These are phyloP conservation scores for Colletotrichum cordylinicola DNA, from an alignment of 2,329 filamentous ascomycete genomes.

Conservation along the genomic window DNA sequence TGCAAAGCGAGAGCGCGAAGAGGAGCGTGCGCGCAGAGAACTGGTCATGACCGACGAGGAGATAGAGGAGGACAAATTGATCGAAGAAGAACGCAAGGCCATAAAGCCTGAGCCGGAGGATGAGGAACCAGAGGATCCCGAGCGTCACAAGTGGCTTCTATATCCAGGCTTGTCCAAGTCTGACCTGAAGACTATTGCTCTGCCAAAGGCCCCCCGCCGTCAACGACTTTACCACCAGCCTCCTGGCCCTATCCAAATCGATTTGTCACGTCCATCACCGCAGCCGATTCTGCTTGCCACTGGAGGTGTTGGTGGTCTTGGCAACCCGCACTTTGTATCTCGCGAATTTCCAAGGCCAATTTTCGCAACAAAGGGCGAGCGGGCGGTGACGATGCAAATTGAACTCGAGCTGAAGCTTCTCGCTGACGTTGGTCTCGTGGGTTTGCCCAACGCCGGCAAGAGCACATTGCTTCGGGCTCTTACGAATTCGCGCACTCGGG, in stretches of 20 bases:
- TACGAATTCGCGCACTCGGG: conserved; percentile 85
- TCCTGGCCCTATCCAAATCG: conserved; percentile 72
- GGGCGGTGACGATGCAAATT: conserved; percentile 77
- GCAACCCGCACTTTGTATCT: conserved; percentile 91
- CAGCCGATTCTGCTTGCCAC: conserved; percentile 85
- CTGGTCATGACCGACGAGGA: conserved; percentile 9
- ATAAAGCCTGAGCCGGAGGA: conserved; percentile 24
- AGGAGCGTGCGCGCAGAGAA: conserved; percentile 16
- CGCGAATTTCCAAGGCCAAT: conserved; percentile 78
- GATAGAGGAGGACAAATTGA: conserved; percentile 1
- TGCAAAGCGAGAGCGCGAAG: conserved; percentile 3
- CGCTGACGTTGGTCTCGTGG: conserved; percentile 93
- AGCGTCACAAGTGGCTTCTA: conserved; percentile 80
- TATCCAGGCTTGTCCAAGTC: conserved; percentile 79
- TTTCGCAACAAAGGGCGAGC: conserved; percentile 87
- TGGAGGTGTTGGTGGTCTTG: conserved; percentile 87
- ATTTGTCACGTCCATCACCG: conserved; percentile 78
- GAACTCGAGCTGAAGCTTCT: conserved; percentile 94
- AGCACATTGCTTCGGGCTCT: conserved; percentile 88
- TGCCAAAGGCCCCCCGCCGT: conserved; percentile 58
- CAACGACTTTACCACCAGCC: conserved; percentile 70
- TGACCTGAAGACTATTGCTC: conserved; percentile 63
- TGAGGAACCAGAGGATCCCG: conserved; percentile 45
- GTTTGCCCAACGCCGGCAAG: conserved; percentile 95
- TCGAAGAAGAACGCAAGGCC: not conserved